These are phyloP conservation scores for Choiromyces venosus DNA, from an alignment of 495 filamentous ascomycete species.

Conservation along the genomic window DNA sequence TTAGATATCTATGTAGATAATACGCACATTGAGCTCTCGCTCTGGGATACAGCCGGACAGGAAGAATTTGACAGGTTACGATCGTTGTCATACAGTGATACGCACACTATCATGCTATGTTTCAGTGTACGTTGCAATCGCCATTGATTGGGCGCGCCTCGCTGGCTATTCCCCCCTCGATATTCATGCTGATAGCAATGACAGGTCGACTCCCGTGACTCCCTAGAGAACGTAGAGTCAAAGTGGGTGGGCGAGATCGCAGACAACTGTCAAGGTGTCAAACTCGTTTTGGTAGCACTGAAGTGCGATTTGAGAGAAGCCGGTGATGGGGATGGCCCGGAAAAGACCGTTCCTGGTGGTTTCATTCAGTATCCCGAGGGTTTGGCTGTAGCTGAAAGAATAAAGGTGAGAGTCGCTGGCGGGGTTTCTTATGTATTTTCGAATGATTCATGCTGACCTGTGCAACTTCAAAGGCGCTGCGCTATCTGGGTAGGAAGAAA, in stretches of 20 bases:
- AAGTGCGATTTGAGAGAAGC: slow-evolving; percentile 91
- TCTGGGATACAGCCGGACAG: slow-evolving; percentile 98
- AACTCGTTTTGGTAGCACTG: slow-evolving; percentile 88
- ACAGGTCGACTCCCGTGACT: slow-evolving; percentile 84
- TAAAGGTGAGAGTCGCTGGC: slow-evolving; percentile 48
- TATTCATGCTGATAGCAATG: slow-evolving; percentile 5
- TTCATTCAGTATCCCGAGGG: slow-evolving; percentile 91
- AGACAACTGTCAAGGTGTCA: slow-evolving; percentile 92
- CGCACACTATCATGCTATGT: slow-evolving; percentile 96
- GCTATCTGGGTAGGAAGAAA: slow-evolving; percentile 68
- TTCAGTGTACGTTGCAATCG: slow-evolving; percentile 60
- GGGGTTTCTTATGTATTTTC: background rate
- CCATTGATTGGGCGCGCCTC: background rate
- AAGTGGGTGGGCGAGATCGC: slow-evolving; percentile 98
- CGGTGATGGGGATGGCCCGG: slow-evolving; percentile 52
- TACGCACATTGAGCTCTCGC: slow-evolving; percentile 89
- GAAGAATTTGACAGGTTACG: slow-evolving; percentile 98
- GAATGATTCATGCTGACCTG: slow-evolving; percentile 8
- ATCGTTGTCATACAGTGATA: slow-evolving; percentile 94
- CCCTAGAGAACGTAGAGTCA: slow-evolving; percentile 93
- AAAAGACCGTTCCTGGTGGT: slow-evolving; percentile 45
- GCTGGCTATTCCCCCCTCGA: background rate
- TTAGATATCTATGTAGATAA: slow-evolving; percentile 95
- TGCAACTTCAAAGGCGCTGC: slow-evolving; percentile 54
- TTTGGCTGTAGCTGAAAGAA: slow-evolving; percentile 83